A percentile compares a stretch with the other conserved stretches of the same genome.
These are phyloP conservation scores for Schizosaccharomyces cryophilus DNA, from an alignment of 805 yeast species.

Conservation along the genomic window DNA sequence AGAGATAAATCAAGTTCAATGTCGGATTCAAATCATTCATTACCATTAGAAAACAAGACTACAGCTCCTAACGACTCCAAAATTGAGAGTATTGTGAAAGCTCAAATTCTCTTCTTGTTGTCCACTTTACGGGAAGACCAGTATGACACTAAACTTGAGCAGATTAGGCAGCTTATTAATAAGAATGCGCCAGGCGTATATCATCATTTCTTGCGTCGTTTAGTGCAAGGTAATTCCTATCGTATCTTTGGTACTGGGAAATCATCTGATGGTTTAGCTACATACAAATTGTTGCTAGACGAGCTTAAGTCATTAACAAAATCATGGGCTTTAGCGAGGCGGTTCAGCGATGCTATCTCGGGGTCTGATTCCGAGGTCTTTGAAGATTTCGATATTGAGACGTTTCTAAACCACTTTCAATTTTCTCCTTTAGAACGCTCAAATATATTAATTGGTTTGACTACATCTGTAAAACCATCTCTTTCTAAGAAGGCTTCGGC, in stretches of 20 bases:
- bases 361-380: slow-evolving; percentile 13
- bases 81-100: slow-evolving; percentile 17
- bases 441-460: not conserved
- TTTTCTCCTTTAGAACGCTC: slow-evolving; percentile 1
- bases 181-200: slow-evolving; percentile 16
- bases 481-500: not conserved
- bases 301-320: slow-evolving; percentile 2
- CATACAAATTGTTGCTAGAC: slow-evolving; percentile 7
- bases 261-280: slow-evolving; percentile 11
- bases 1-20: not conserved
- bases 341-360: slow-evolving; percentile 5
- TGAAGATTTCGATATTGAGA: slow-evolving; percentile 13
- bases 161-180: slow-evolving; percentile 21
- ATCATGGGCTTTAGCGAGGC: slow-evolving; percentile 6
- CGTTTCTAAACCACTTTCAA: slow-evolving; percentile 14
- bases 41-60: not conserved
- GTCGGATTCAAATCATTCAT: not conserved
- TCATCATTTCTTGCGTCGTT: slow-evolving; percentile 14
- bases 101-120: slow-evolving; percentile 30
- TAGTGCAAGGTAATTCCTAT: slow-evolving; percentile 11
- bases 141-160: slow-evolving; percentile 18
- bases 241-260: slow-evolving; percentile 9
- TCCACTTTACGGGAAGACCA: slow-evolving; percentile 21
- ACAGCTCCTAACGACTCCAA: not conserved
- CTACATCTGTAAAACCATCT: not conserved